Base-by-base conservation (phyloP, 345 rosid species). In the Eutrema yunnanense region DNA sequence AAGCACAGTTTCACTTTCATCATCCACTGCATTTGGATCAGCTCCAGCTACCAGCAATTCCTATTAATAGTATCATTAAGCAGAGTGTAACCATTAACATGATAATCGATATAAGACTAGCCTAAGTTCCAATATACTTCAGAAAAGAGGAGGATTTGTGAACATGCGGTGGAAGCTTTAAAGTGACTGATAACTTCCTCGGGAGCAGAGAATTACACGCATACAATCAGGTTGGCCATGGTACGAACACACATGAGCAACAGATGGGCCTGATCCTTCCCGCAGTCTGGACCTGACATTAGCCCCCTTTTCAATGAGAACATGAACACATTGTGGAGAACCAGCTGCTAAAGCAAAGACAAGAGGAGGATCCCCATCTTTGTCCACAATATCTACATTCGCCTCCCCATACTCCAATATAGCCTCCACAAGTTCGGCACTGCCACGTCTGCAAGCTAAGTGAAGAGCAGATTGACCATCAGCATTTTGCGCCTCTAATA, bases 191-290 rank as follows among this genome's bases (percentile, higher is more conserved):
- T 76, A 54, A 62, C 26, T 38, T 48, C 71, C 11, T 56, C 9
- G 13, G 59, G 64, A 52, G 32, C 19, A 69, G 71, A 74, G 75
- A 82, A 96, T 75, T 86, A 95, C 99, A 58, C 80, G 92, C 97
- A 95, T 92, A 83, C 99, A 91, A 69, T 92, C 99, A 68, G 99
- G 96, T 71, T 95, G 99, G 65, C 99, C 99, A 82, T 95, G 96
- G 75, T 90, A 92, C 14, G 97, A 96, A 86, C 99, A 95, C 62
- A 92, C 96, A 83, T 95, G 99, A 71, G 98, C 92, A 64, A 95
- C 88, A 32, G 98, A 95, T 4, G 96, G 99, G 75, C 97, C 96
- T 70, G 82, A 71, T 61, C 99, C 97, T 73, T 92, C 92, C 72
- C 96, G 86, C 82, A 90, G 81, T 77, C 94, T 86, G 62, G 96